Evolutionary conservation across 768 basidiomycete genomes (phyloP).

Genomic region (Hydnomerulius pinastri): DNA sequence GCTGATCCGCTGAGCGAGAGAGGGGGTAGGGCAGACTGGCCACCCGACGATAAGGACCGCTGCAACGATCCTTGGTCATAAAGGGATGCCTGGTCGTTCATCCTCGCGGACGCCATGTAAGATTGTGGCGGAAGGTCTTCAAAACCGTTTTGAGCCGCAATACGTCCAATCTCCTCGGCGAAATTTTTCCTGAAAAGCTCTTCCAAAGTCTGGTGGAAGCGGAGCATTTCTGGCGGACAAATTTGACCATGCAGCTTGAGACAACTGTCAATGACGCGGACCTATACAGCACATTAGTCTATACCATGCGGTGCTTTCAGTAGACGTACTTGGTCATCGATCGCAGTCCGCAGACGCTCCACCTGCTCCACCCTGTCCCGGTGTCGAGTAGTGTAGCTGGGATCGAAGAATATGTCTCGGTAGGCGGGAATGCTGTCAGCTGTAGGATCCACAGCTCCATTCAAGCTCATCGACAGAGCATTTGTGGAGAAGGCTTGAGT

Average conservation of each 20-base stretch:
- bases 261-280: conserved; percentile 80
- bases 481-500: conserved; percentile 74
- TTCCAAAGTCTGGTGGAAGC: conserved; percentile 89
- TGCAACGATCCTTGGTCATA: conserved; percentile 51
- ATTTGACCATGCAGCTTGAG: conserved; percentile 80
- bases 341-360: conserved; percentile 68
- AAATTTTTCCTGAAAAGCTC: conserved; percentile 86
- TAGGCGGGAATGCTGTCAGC: conserved; percentile 73
- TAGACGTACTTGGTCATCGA: conserved; percentile 76
- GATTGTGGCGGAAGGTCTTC: conserved; percentile 47
- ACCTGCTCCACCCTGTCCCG: conserved; percentile 72
- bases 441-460: conserved; percentile 83
- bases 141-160: conserved; percentile 59
- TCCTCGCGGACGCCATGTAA: conserved; percentile 34
- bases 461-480: conserved; percentile 82
- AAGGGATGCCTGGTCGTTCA: conserved; percentile 48
- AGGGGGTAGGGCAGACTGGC: conserved; percentile 42
- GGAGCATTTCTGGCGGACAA: conserved; percentile 85
- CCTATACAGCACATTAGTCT: conserved; percentile 40
- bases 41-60: conserved; percentile 49
- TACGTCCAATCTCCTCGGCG: conserved; percentile 74
- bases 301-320: neutral
- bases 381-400: conserved; percentile 65
- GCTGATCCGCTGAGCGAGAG: conserved; percentile 50
- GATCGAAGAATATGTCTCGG: conserved; percentile 72